A percentile compares a stretch with the other conserved stretches of the same genome.
Conservation (phyloP, 2,329 filamentous ascomycete genomes). For the Berkeleyomyces rouxiae region DNA sequence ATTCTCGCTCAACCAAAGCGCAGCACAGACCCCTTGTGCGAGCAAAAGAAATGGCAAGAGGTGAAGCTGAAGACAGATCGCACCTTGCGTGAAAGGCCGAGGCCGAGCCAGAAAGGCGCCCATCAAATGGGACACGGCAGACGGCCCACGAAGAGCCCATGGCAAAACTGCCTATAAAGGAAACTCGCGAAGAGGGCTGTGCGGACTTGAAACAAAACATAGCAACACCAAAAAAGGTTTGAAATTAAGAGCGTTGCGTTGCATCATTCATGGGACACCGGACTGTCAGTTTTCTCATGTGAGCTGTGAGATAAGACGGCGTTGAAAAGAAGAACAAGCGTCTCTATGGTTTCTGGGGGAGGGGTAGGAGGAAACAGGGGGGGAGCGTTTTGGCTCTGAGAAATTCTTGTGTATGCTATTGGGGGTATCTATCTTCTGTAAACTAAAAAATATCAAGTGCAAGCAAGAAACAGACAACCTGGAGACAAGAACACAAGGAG, state of each 20-base stretch:
- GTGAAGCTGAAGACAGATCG: not conserved
- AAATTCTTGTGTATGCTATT: not conserved
- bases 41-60: not conserved
- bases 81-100: not conserved
- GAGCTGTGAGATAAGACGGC: not conserved
- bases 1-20: not conserved
- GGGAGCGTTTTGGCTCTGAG: no score
- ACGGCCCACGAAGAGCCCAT: not conserved
- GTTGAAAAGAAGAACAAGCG: not conserved
- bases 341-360: not conserved
- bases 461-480: not conserved
- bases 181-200: not conserved
- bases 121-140: not conserved
- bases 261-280: not conserved
- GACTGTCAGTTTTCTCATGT: no score
- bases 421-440: not conserved
- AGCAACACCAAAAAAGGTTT: not conserved
- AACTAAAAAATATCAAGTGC: constrained; percentile 3
- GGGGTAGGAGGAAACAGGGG: no score
- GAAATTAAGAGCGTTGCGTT: not conserved
- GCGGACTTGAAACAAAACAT: not conserved
- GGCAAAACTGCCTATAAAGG: not conserved
- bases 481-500: not conserved
- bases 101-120: not conserved
- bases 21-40: not conserved